phyloP scores from a whole-genome alignment of 805 yeast species.

The Hagleromyces aurorensis region DNA sequence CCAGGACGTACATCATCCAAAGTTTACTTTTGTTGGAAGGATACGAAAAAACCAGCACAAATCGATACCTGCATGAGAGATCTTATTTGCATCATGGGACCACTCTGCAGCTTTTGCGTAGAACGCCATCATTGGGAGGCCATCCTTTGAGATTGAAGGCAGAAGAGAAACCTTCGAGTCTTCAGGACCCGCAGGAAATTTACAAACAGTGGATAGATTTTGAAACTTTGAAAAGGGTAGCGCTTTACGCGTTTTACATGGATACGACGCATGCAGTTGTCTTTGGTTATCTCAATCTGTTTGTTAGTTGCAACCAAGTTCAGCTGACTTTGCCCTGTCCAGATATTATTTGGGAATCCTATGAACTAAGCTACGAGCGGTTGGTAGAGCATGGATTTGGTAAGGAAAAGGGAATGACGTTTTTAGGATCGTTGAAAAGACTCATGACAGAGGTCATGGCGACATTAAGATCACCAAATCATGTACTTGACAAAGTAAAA shows the following conservation, averaged over 20 bases:
- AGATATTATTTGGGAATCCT: conserved; percentile 49
- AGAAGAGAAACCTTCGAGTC: conserved; percentile 18
- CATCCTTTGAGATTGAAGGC: conserved; percentile 39
- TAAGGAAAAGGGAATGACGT: conserved; percentile 34
- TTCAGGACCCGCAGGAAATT: conserved; percentile 27
- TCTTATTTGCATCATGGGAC: conserved; percentile 85
- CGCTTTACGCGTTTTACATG: conserved; percentile 73
- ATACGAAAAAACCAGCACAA: conserved; percentile 67
- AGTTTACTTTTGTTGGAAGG: conserved; percentile 65
- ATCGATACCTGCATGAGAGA: conserved; percentile 67
- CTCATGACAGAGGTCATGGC: conserved; percentile 44
- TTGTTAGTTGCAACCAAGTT: conserved; percentile 49
- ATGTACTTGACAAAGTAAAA: not conserved
- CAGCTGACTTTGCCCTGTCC: conserved; percentile 57
- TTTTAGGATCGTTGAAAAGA: conserved; percentile 50
- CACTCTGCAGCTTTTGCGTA: conserved; percentile 64
- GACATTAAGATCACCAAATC: conserved; percentile 5
- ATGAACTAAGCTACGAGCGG: conserved; percentile 20
- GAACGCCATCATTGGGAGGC: conserved; percentile 72
- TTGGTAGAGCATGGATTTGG: conserved; percentile 22
- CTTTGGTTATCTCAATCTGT: conserved; percentile 60
- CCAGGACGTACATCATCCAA: conserved; percentile 69
- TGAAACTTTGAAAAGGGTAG: conserved; percentile 69
- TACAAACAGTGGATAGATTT: conserved; percentile 61
- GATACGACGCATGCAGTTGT: conserved; percentile 74